Base-by-base conservation (phyloP, 2,329 filamentous ascomycete species). In the Calonectria naviculata region DNA sequence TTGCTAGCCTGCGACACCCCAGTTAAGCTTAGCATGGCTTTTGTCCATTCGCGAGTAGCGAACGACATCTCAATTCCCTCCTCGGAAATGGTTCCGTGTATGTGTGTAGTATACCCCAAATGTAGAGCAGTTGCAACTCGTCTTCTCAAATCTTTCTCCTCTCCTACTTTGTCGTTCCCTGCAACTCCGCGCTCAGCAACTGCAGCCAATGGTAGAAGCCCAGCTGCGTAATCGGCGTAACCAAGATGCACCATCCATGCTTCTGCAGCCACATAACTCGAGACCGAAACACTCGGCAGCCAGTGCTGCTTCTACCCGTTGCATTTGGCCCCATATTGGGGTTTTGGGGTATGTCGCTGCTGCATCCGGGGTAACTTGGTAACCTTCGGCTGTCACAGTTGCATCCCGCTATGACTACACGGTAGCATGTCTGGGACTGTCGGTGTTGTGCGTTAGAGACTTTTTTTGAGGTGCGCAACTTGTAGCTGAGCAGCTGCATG, bases 381-480 rank as follows among this genome's bases (percentile, higher is more conserved):
- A 36, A 58, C 52, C 34, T 26, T 58, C 52, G 29, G 52, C 52
- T 58, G 52, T 38, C 52, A 58, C 52, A 26, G 52, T 58, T 58
- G 52, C 52, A 58, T 58, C 52, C 52, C 52, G 52, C 52, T 38
- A 58, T 58, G 52, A 58, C 52, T 38, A 7, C 36, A 36, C n/a
- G 31, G 13, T 58, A 26, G n/a, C 52, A 26, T 58, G 52, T 38
- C 34, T 58, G 31, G 28, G 31, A 58, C 24, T 24, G 34, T 38
- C 52, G 34, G 29, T 9, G 13, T 41, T 26, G 15, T 36, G 21
- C 21, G 13, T 17, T 38, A 2, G 13, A 15, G 15, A 21, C 52
- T 28, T 38, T 38, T 28, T 38, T 38, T 58, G 21, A 24, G 31
- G 7, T 58, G 13, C 13, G 31, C 31, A 17, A 17, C 34, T 26